Conservation (phyloP, 75 land plant species). For the Selaginella tamariscina region DNA sequence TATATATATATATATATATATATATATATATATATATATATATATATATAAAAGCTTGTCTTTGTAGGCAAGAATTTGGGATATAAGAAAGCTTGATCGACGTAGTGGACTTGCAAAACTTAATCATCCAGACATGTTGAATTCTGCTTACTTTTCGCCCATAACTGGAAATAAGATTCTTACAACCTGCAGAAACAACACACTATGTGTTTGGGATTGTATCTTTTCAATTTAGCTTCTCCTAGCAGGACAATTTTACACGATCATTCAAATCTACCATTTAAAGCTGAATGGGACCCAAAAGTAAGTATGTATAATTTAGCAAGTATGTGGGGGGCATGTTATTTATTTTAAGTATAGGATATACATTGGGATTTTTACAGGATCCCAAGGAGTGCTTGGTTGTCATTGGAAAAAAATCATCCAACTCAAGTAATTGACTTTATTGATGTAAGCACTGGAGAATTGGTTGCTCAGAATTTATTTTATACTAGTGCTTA, state of each 20-base stretch:
- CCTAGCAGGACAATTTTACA: constrained; percentile 94
- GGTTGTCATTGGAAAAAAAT: constrained; percentile 79
- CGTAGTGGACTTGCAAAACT: constrained; percentile 42
- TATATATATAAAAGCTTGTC: too few relatives aligned
- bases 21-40: too few relatives aligned
- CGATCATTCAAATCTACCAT: constrained; percentile 85
- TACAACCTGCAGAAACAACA: constrained; percentile 88
- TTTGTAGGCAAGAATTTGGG: constrained; percentile 85
- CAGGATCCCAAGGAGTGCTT: constrained; percentile 82
- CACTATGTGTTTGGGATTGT: constrained; percentile 85
- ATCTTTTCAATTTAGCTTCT: constrained; percentile 52
- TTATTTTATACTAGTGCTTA: constrained; percentile 60
- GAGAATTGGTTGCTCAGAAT: constrained; percentile 77
- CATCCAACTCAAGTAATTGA: constrained; percentile 87
- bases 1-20: too few relatives aligned
- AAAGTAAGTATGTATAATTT: constrained; percentile 39
- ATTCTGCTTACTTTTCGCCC: constrained; percentile 90
- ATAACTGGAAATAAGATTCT: constrained; percentile 71
- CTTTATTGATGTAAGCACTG: constrained; percentile 79
- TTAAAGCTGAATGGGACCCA: constrained; percentile 97
- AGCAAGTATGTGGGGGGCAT: background rate
- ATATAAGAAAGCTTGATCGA: constrained; percentile 53
- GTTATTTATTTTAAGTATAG: background rate
- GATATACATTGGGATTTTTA: background rate
- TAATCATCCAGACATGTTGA: constrained; percentile 72